Evolutionary conservation across 2,329 filamentous ascomycete species (phyloP), one percentile per base, ranked within the genome.

Genomic region (Alternaria ethzedia): DNA sequence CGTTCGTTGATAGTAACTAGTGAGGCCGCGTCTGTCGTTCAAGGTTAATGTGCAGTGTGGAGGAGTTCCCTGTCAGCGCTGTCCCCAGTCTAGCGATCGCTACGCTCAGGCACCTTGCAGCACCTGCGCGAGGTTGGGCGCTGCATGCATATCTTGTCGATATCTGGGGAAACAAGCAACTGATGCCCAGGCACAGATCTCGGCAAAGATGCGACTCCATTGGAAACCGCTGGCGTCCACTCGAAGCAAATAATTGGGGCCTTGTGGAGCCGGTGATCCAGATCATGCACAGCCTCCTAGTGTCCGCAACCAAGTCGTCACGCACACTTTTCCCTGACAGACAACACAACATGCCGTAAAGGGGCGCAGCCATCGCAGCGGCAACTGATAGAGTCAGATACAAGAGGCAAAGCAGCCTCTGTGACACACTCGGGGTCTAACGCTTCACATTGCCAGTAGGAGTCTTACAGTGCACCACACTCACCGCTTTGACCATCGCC

Each of bases 191-290:
- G 23, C n/a, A 58, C 20, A 32, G 17, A 28, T 47, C 43, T 47
- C 17, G 17, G 36, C 47, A 58, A 41, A 43, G 12, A 25, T 17
- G 55, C 49, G 49, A 59, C 56, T 50, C 50, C 49, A 50, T 54
- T 59, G 56, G 30, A 47, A 85, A 50, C 26, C 23, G 25, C 23
- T 45, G 45, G 56, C 52, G 51, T 50, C 26, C 52, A 56, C 20
- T 59, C 47, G 44, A 44, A 46, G 41, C 56, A 49, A 26, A 47
- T 51, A 63, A 63, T 36, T 51, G 56, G 63, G 54, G 15, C 55
- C n/a, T 11, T 25, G 60, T 62, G 57, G 59, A 55, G 57, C 60
- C 49, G 60, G 21, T 56, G 56, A 59, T 63, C 63, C 56, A 60
- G 60, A 65, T 59, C 59, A 28, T 63, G 63, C 63, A 63, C 63